Percentiles rank a stretch among this genome's conserved stretches.
phyloP scores from a whole-genome alignment of 768 basidiomycete species.

The Rhodosporidiobolus odoratus region DNA sequence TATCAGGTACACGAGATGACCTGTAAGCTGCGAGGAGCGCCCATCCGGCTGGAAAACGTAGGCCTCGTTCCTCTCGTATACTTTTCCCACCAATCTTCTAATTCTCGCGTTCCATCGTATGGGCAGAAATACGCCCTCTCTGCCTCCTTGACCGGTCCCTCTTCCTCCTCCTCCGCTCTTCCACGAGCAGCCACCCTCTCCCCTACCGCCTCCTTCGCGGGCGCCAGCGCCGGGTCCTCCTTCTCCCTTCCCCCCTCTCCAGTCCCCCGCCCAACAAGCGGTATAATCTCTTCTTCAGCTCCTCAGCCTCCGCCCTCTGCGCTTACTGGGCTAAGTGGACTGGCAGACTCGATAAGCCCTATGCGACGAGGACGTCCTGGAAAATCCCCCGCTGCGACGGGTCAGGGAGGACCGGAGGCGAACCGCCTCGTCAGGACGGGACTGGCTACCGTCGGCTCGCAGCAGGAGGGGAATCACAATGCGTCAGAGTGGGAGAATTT shows the following conservation, averaged over 20 bases:
- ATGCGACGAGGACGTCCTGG: slow-evolving; percentile 41
- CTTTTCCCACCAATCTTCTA: background rate
- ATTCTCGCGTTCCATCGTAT: background rate
- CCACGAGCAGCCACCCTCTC: background rate
- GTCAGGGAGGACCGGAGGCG: background rate
- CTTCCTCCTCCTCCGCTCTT: background rate
- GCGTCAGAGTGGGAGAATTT: slow-evolving; percentile 7
- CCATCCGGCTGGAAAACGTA: slow-evolving; percentile 34
- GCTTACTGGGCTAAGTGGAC: background rate
- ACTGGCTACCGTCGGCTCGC: background rate
- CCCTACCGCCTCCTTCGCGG: background rate
- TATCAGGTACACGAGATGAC: slow-evolving; percentile 79
- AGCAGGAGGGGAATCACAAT: background rate
- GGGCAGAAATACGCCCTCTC: slow-evolving; percentile 32
- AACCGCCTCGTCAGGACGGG: slow-evolving; percentile 21
- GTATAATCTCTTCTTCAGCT: slow-evolving; percentile 8
- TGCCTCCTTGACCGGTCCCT: background rate
- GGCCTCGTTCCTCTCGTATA: background rate
- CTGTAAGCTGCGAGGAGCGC: slow-evolving; percentile 76
- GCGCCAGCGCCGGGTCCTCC: too few relatives aligned
- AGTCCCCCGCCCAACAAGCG: background rate
- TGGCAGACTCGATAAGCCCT: slow-evolving; percentile 32
- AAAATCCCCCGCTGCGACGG: slow-evolving; percentile 4
- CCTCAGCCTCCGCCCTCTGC: background rate
- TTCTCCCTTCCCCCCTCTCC: background rate